A percentile compares a stretch with the other conserved stretches of the same genome.
phyloP scores from a whole-genome alignment of 148 eudicot genomes.

The Nepenthes gracilis region DNA sequence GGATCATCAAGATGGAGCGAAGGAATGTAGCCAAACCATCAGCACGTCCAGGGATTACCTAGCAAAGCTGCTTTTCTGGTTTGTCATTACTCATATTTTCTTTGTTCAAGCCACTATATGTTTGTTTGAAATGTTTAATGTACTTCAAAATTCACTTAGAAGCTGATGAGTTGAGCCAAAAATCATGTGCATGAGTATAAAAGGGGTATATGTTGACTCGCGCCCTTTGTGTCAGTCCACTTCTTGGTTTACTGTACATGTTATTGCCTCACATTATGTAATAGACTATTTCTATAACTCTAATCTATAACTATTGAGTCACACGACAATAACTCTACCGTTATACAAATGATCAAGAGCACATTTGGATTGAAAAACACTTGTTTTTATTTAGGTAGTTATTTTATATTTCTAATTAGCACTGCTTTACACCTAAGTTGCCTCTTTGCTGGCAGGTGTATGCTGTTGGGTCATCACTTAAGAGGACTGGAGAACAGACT shows the following conservation, averaged over 20 bases:
- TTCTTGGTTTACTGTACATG: too few species aligned
- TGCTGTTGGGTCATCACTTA: slow-evolving; percentile 83
- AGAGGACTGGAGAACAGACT: slow-evolving; percentile 89
- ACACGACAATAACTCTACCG: too few species aligned
- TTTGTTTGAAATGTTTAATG: background rate
- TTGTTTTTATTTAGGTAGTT: too few species aligned
- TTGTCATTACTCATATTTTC: slow-evolving; percentile 6
- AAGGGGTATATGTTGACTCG: too few species aligned
- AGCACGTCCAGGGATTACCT: slow-evolving; percentile 76
- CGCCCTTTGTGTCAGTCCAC: too few species aligned
- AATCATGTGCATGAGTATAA: background rate
- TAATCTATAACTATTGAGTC: too few species aligned
- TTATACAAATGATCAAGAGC: too few species aligned
- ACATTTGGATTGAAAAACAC: too few species aligned
- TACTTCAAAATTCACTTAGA: background rate
- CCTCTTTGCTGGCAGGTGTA: slow-evolving; percentile 52
- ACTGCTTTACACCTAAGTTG: too few species aligned
- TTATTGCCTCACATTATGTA: too few species aligned
- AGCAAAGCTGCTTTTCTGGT: slow-evolving; percentile 90
- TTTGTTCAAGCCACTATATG: background rate
- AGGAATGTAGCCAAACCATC: slow-evolving; percentile 25
- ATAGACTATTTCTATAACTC: too few species aligned
- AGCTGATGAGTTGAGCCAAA: background rate
- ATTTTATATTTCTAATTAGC: too few species aligned
- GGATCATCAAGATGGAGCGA: slow-evolving; percentile 23